These are phyloP conservation scores for Fagopyrum tataricum DNA, from an alignment of 148 eudicot species.

Conservation along the genomic window DNA sequence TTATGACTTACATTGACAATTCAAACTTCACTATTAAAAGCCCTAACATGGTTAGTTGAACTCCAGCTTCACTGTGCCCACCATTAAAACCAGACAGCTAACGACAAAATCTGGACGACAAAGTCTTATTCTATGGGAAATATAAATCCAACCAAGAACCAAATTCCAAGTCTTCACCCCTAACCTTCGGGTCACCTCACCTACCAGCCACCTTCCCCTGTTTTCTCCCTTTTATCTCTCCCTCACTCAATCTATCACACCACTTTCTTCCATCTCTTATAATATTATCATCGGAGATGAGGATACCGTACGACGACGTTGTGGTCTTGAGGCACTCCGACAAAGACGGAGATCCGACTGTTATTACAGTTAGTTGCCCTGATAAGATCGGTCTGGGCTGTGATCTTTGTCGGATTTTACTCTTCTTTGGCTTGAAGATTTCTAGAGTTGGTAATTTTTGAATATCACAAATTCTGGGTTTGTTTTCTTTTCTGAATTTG, in stretches of 20 bases:
- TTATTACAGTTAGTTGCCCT: conserved; percentile 86
- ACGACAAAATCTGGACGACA: too few relatives aligned
- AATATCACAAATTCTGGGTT: too few relatives aligned
- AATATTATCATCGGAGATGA: conserved; percentile 27
- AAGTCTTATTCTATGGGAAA: too few relatives aligned
- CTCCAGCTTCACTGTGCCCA: too few relatives aligned
- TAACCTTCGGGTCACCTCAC: background rate
- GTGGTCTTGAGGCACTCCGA: conserved; percentile 53
- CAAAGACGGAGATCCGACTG: conserved; percentile 59
- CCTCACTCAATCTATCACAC: background rate
- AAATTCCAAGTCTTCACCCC: background rate
- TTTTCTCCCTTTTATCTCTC: background rate
- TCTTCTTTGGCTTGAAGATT: conserved; percentile 58
- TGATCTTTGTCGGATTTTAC: conserved; percentile 78
- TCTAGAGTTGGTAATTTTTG: conserved; percentile 50
- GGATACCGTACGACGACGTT: conserved; percentile 69
- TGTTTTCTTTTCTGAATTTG: background rate
- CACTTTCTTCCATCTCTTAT: too few relatives aligned
- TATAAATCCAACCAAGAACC: background rate
- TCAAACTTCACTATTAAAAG: too few relatives aligned
- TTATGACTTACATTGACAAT: too few relatives aligned
- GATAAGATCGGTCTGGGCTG: conserved; percentile 87
- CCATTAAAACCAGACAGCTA: too few relatives aligned
- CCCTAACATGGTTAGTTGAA: too few relatives aligned
- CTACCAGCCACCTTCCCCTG: background rate